A percentile compares a stretch with the other conserved stretches of the same genome.
Conservation (phyloP, 306 rosid species). For the Cucurbita maxima region DNA sequence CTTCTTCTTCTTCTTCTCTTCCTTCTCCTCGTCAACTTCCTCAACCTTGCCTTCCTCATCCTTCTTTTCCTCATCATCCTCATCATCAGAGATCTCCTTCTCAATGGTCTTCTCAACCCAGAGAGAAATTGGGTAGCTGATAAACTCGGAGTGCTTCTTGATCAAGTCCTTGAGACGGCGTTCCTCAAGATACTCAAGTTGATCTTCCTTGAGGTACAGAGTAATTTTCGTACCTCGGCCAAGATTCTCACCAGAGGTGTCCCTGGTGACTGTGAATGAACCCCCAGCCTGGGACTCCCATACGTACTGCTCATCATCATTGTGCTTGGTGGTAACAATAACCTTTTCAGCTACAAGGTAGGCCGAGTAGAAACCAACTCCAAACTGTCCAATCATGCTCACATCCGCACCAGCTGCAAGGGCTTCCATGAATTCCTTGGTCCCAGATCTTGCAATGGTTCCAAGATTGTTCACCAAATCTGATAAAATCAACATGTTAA, state of each 20-base stretch:
- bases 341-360: slow-evolving; percentile 8
- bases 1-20: slow-evolving; percentile 9
- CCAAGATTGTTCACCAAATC: slow-evolving; percentile 2
- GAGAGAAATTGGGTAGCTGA: slow-evolving; percentile 21
- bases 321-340: slow-evolving; percentile 16
- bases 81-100: slow-evolving; percentile 18
- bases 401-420: background rate
- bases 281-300: slow-evolving; percentile 27
- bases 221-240: slow-evolving; percentile 20
- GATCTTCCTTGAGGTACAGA: slow-evolving; percentile 20
- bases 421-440: background rate
- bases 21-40: slow-evolving; percentile 18
- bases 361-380: background rate
- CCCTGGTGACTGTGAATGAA: slow-evolving; percentile 15
- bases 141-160: slow-evolving; percentile 11
- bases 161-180: slow-evolving; percentile 15
- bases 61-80: slow-evolving; percentile 16
- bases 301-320: slow-evolving; percentile 17
- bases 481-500: background rate
- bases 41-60: slow-evolving; percentile 20
- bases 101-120: slow-evolving; percentile 19
- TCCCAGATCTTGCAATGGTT: background rate
- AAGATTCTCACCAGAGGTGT: slow-evolving; percentile 10
- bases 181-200: slow-evolving; percentile 17
- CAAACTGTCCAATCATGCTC: slow-evolving; percentile 1